phyloP scores from a whole-genome alignment of 805 yeast genomes.

The Metschnikowia baotianmanensis region DNA sequence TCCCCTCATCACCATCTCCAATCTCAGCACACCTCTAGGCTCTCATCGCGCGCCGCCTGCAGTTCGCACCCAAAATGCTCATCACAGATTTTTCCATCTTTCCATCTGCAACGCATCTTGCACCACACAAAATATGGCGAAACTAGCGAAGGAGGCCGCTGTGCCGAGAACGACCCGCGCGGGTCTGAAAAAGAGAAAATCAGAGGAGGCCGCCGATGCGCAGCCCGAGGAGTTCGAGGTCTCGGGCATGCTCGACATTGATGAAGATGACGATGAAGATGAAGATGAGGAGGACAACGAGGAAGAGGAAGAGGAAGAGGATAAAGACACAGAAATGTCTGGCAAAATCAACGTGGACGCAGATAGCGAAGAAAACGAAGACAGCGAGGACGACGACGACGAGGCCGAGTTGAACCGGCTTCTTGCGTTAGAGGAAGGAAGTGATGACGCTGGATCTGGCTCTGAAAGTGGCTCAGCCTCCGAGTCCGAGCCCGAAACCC shows the following conservation, averaged over 20 bases:
- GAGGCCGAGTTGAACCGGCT: constrained; percentile 57
- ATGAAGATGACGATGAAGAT: constrained; percentile 14
- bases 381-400: constrained; percentile 32
- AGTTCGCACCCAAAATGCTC: constrained; percentile 9
- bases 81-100: constrained; percentile 12
- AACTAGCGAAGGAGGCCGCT: constrained; percentile 8
- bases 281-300: constrained; percentile 5
- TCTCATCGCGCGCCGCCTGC: constrained; percentile 11
- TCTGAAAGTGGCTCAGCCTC: constrained; percentile 45
- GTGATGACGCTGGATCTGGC: constrained; percentile 36
- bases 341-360: neutral
- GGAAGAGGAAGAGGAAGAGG: constrained; percentile 7
- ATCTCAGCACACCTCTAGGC: no score
- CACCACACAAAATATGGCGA: constrained; percentile 13
- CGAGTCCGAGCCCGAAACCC: constrained; percentile 55
- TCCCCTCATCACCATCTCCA: no score
- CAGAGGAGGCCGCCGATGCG: constrained; percentile 13
- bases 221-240: constrained; percentile 17
- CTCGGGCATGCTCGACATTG: constrained; percentile 16
- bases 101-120: neutral
- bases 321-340: constrained; percentile 3
- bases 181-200: constrained; percentile 15
- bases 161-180: constrained; percentile 3
- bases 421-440: constrained; percentile 50
- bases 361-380: constrained; percentile 8